Evolutionary conservation across 2,329 filamentous ascomycete species (phyloP), one percentile per base, ranked within the genome.

Genomic region (Furcasterigmium furcatum): DNA sequence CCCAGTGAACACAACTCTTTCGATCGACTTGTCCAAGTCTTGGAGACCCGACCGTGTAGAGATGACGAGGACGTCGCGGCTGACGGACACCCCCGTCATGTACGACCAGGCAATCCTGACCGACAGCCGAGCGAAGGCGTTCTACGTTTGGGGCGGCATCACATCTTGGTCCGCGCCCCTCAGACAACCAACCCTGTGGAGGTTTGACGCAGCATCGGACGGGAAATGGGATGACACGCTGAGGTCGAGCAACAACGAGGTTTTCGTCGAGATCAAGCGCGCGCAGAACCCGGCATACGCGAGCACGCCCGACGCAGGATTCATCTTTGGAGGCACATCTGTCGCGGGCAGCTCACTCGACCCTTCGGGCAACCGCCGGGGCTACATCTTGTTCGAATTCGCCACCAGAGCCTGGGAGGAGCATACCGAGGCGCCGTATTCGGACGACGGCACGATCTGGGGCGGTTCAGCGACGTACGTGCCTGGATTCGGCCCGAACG

Each of bases 61-160:
- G 7, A 51, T 52, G 16, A 29, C 24, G 2, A 21, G 24, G 5
- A 44, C 44, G 10, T 5, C 45, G 9, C 51, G 48, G 25, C 24
- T 38, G 7, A 29, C 44, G 2, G 16, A 5, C 30, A 34, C 16
- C 14, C 38, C 44, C 4, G 36, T 32, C 4, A 44, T 45, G 30
- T 35, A 38, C 16, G 24, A 25, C 9, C 46, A 51, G 12, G 46
- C 38, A 1, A 19, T 52, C 4, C 50, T 46, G 48, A 46, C 24
- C 10, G 41, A 41, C 14, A 19, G 39, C 4, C 38, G 27, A 1
- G 29, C 3, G 20, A 24, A 42, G 2, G n/a, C 43, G 4, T 48
- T 49, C 13, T 52, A 44, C 21, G 45, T 51, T 8, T 51, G 48
- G 48, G 50, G 50, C 8, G 50, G 50, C 3, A 22, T 43, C 27